A percentile compares a stretch with the other conserved stretches of the same genome.
These are phyloP conservation scores for Citrus hindsii DNA, from an alignment of 345 rosid species.

Conservation along the genomic window DNA sequence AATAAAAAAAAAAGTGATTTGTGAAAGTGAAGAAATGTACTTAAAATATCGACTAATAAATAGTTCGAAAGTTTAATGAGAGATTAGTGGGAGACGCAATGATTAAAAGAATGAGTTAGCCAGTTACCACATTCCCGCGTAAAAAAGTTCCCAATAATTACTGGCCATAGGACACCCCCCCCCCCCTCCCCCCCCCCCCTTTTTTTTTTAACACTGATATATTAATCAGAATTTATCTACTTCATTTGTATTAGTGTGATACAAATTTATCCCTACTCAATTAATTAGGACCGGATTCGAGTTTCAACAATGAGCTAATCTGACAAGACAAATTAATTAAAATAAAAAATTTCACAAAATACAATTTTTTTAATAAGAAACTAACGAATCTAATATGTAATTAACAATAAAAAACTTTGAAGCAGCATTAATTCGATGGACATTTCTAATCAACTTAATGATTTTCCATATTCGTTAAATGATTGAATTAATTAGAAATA, in stretches of 20 bases:
- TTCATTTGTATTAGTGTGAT: too few relatives aligned
- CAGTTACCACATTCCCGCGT: neutral
- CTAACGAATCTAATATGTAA: neutral
- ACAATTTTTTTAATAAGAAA: neutral
- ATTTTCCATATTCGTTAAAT: too few relatives aligned
- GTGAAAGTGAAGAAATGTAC: neutral
- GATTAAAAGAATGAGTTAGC: conserved; percentile 12
- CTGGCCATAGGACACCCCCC: too few relatives aligned
- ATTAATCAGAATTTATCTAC: too few relatives aligned
- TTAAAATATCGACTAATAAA: neutral
- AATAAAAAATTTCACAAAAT: neutral
- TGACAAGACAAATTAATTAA: neutral
- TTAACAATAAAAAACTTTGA: too few relatives aligned
- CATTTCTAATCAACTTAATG: too few relatives aligned
- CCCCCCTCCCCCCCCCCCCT: too few relatives aligned
- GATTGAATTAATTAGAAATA: neutral
- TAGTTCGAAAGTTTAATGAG: neutral
- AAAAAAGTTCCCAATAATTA: conserved; percentile 9
- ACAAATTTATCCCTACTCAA: too few relatives aligned
- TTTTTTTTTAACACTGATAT: too few relatives aligned
- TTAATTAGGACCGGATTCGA: too few relatives aligned
- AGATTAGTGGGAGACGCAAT: conserved; percentile 23
- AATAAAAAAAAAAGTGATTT: neutral
- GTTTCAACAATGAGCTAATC: neutral
- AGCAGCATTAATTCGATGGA: too few relatives aligned